A percentile compares a stretch with the other conserved stretches of the same genome.
These are phyloP conservation scores for Polyporus tsugae DNA, from an alignment of 1,284 basidiomycete genomes.

Conservation along the genomic window DNA sequence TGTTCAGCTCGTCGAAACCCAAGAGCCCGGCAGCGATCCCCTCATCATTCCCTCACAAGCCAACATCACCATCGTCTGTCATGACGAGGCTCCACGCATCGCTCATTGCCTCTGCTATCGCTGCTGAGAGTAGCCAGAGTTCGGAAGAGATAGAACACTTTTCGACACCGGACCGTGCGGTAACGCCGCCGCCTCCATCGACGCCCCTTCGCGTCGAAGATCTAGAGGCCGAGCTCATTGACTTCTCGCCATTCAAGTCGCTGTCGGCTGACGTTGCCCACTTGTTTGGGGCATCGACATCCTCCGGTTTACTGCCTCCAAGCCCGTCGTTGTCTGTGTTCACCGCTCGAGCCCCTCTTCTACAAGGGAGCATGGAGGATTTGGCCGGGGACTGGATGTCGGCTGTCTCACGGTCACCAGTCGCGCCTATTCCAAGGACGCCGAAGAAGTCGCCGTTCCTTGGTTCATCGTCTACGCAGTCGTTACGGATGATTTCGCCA, in stretches of 20 bases:
- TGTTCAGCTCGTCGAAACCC: background rate
- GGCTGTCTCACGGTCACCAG: constrained; percentile 9
- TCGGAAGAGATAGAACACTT: constrained; percentile 11
- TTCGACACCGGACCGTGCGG: constrained; percentile 17
- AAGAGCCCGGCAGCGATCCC: background rate
- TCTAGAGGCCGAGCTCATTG: constrained; percentile 28
- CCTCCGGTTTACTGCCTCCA: constrained; percentile 6
- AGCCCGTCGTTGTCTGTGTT: constrained; percentile 17
- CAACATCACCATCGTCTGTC: background rate
- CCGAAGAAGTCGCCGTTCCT: constrained; percentile 28
- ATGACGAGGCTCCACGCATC: constrained; percentile 28
- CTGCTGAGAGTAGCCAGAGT: constrained; percentile 17
- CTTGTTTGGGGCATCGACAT: constrained; percentile 8
- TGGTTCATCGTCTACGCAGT: background rate
- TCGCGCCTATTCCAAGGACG: constrained; percentile 16
- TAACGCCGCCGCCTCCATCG: constrained; percentile 17
- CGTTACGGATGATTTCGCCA: constrained; percentile 16
- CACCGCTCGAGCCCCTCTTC: constrained; percentile 26
- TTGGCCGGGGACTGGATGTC: constrained; percentile 20
- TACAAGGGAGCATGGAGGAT: constrained; percentile 22
- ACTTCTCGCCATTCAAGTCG: constrained; percentile 31
- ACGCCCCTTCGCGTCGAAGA: constrained; percentile 19
- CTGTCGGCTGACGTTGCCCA: constrained; percentile 3
- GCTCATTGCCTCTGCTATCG: constrained; percentile 22
- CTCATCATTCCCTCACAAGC: background rate